Evolutionary conservation across 2,329 filamentous ascomycete species (phyloP), one percentile per base, ranked within the genome.

Genomic region (Ploettnerulaceae sp.): DNA sequence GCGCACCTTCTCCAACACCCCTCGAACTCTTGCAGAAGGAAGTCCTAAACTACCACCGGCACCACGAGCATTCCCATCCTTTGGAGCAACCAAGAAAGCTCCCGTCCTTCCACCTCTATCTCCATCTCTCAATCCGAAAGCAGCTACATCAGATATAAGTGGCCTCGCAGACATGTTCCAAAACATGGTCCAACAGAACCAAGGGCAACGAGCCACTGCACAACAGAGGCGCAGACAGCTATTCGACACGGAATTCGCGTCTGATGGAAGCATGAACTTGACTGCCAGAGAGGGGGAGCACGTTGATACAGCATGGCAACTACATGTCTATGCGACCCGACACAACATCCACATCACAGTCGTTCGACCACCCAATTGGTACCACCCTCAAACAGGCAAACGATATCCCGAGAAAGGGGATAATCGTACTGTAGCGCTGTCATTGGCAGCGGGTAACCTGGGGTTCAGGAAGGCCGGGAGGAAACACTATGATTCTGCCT

Each of bases 311-410:
- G 77, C 86, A 2, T 89, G 89, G 71, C 89, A 95, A 66, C 76
- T 98, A 54, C 88, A 95, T 71, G 74, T 98, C 65, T 91, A 81
- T 69, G 72, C 85, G 21, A 84, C 86, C 66, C 94, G 89, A 71
- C 93, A 96, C 77, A 98, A 98, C 72, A 93, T 88, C 15, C 89
- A 97, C 68, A 78, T 98, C 61, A 96, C 90, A 1, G 79, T 96
- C 56, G 88, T 89, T 17, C 82, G 84, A 61, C 90, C 93, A 12
- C 54, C 54, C 5, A 47, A 41, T 35, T 57, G 48, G 45, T 35
- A 38, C 5, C 49, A 55, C 43, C 52, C 51, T 7, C 38, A 47
- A 28, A 57, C 45, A 4, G 48, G 48, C 6, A 42, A 31, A 15
- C 24, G 48, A 28, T 50, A 47, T 36, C 43, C 43, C 11, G 38